Evolutionary conservation across 441 rosid species (phyloP).

Genomic region (Adansonia madagascariensis): DNA sequence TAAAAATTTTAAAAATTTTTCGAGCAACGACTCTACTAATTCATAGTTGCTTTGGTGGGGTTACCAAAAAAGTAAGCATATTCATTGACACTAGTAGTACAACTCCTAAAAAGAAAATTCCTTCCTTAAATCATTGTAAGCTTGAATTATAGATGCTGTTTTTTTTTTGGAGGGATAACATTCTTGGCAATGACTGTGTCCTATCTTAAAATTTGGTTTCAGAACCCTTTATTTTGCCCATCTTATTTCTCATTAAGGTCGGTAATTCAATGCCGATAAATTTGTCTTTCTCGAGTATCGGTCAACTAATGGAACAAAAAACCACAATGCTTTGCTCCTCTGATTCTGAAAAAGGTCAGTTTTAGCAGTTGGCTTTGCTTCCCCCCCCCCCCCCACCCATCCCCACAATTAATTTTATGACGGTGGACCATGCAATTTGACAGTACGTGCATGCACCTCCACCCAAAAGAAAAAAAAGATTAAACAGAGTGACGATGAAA

Average conservation of each 20-base stretch:
- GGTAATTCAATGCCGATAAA: background rate
- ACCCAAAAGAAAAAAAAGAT: no score
- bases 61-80: background rate
- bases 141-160: background rate
- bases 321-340: background rate
- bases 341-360: background rate
- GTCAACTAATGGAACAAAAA: constrained; percentile 10
- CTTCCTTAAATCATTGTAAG: no score
- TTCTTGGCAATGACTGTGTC: background rate
- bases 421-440: background rate
- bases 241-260: no score
- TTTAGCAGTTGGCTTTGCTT: background rate
- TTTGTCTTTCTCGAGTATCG: background rate
- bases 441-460: background rate
- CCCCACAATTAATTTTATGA: background rate
- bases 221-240: background rate
- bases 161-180: background rate
- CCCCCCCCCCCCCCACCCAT: no score
- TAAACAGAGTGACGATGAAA: no score
- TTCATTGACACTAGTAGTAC: background rate
- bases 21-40: no score
- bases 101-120: no score
- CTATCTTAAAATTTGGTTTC: no score
- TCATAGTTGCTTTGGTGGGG: background rate
- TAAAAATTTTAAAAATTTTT: no score